Percentiles rank a stretch among this genome's conserved stretches.
Evolutionary conservation across 148 eudicot species (phyloP).

Genomic region (Rhododendron ferrugineum): DNA sequence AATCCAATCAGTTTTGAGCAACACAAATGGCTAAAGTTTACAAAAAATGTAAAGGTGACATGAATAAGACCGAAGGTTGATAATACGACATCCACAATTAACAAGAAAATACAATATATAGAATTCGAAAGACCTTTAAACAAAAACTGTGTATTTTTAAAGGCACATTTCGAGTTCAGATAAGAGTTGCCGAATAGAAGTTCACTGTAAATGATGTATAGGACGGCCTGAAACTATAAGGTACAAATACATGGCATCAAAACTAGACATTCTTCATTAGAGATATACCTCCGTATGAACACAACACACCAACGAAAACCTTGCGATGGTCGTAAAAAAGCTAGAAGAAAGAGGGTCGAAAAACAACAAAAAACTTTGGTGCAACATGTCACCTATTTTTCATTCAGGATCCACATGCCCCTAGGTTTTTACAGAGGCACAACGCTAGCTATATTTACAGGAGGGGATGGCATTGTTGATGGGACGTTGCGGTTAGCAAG

Average conservation of each 20-base stretch:
- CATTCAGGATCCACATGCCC: neutral
- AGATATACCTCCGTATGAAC: neutral
- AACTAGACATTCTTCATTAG: neutral
- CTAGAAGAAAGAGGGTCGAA: neutral
- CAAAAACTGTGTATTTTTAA: neutral
- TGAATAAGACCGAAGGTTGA: neutral
- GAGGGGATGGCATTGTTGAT: neutral
- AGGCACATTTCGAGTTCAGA: neutral
- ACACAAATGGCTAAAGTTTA: neutral
- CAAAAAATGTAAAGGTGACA: neutral
- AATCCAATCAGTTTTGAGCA: neutral
- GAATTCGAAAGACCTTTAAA: neutral
- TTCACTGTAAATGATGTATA: neutral
- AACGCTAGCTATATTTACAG: neutral
- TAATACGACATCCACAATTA: neutral
- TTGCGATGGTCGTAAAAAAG: neutral
- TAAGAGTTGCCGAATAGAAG: neutral
- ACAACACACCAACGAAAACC: neutral
- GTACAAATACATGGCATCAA: neutral
- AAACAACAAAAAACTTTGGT: neutral
- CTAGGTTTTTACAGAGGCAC: neutral
- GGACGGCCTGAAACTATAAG: neutral
- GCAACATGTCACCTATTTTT: neutral
- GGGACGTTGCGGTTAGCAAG: neutral
- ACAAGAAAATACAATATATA: neutral